phyloP scores from a whole-genome alignment of 495 filamentous ascomycete genomes.

The Talaromyces stipitatus region DNA sequence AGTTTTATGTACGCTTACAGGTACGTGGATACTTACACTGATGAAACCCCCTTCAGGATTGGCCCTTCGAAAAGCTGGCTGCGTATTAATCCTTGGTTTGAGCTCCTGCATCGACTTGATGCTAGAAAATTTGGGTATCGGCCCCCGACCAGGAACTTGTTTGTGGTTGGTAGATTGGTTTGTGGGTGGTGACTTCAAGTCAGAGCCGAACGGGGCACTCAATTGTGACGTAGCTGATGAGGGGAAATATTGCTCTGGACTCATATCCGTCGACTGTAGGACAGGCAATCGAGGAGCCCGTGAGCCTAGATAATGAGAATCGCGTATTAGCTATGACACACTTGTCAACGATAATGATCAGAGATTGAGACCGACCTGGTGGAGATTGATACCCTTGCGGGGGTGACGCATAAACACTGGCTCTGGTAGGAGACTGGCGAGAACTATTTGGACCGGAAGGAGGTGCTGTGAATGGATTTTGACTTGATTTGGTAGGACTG shows the following conservation, averaged over 20 bases:
- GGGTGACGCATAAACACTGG: conserved; percentile 50
- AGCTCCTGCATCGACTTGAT: conserved; percentile 66
- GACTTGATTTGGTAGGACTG: conserved; percentile 47
- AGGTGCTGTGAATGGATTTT: conserved; percentile 39
- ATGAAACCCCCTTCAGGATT: conserved; percentile 98
- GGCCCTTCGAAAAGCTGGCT: conserved; percentile 86
- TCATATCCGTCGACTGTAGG: conserved; percentile 56
- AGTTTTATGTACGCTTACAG: neutral
- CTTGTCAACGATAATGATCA: conserved; percentile 22
- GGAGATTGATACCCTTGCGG: conserved; percentile 60
- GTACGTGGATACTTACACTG: conserved; percentile 56
- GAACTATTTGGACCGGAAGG: conserved; percentile 26
- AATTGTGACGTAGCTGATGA: conserved; percentile 60
- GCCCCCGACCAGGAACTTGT: conserved; percentile 50
- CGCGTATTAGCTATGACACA: conserved; percentile 12
- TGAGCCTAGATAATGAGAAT: conserved; percentile 26
- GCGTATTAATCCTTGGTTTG: conserved; percentile 71
- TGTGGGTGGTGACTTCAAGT: conserved; percentile 64
- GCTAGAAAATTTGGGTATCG: conserved; percentile 82
- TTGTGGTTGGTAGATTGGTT: conserved; percentile 33
- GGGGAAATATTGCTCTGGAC: conserved; percentile 59
- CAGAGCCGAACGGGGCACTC: conserved; percentile 62
- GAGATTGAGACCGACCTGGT: conserved; percentile 22
- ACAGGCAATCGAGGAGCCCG: conserved; percentile 53
- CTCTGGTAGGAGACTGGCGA: conserved; percentile 52